Conservation (phyloP, 768 basidiomycete genomes). For the Suillus paluster region DNA sequence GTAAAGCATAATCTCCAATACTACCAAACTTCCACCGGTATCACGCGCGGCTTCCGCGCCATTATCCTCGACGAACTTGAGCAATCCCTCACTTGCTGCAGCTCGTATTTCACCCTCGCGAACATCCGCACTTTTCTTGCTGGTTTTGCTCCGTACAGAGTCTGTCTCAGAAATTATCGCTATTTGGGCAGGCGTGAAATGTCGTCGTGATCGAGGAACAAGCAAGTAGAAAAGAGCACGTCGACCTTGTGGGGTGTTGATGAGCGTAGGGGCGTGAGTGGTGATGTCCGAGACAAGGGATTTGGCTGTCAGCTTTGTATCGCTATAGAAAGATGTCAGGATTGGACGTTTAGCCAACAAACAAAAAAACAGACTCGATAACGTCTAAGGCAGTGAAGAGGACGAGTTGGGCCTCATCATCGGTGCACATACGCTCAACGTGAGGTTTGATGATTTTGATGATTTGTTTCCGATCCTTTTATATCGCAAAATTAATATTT, state of each 20-base stretch:
- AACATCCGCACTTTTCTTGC: slow-evolving; percentile 75
- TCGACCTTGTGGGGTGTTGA: slow-evolving; percentile 72
- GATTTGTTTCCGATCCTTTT: slow-evolving; percentile 93
- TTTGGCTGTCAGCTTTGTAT: slow-evolving; percentile 89
- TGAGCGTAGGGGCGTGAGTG: slow-evolving; percentile 58
- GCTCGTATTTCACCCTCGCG: slow-evolving; percentile 73
- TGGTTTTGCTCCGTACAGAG: slow-evolving; percentile 65
- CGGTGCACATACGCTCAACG: slow-evolving; percentile 83
- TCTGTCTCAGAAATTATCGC: slow-evolving; percentile 76
- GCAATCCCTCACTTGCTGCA: slow-evolving; percentile 73
- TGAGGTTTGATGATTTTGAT: slow-evolving; percentile 90
- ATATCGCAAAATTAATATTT: background rate
- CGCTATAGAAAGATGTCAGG: slow-evolving; percentile 49
- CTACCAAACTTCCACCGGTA: slow-evolving; percentile 77
- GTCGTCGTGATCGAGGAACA: slow-evolving; percentile 78
- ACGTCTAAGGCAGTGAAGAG: slow-evolving; percentile 90
- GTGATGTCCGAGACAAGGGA: slow-evolving; percentile 75
- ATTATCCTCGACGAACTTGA: slow-evolving; percentile 69
- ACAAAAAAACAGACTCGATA: slow-evolving; percentile 66
- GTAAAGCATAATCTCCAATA: slow-evolving; percentile 82
- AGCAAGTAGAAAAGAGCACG: slow-evolving; percentile 84
- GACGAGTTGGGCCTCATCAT: slow-evolving; percentile 90
- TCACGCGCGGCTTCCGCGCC: slow-evolving; percentile 70
- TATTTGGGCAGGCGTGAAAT: slow-evolving; percentile 87
- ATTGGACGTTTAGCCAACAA: background rate